Conservation (phyloP, 2,329 filamentous ascomycete species). For the Dryadomyces quercivorus region DNA sequence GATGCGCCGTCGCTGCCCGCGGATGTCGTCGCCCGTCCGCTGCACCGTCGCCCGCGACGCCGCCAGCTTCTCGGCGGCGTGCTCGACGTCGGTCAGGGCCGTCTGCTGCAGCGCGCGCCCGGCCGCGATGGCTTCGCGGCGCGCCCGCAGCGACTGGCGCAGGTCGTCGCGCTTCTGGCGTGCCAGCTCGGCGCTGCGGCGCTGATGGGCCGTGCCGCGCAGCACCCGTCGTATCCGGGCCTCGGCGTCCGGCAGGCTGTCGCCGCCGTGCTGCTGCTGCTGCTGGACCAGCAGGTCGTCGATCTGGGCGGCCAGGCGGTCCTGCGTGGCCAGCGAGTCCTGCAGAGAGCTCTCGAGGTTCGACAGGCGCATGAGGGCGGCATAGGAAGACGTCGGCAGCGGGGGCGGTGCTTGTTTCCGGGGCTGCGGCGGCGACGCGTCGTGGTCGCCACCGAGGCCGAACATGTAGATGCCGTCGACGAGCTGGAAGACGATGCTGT, state of each 20-base stretch:
- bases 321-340: constrained; percentile 69
- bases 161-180: constrained; percentile 56
- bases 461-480: constrained; percentile 71
- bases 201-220: constrained; percentile 49
- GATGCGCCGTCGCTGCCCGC: constrained; percentile 77
- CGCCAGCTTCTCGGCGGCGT: constrained; percentile 46
- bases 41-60: constrained; percentile 42
- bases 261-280: constrained; percentile 12
- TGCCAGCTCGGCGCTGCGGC: constrained; percentile 50
- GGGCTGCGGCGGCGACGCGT: not conserved
- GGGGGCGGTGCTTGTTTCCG: constrained; percentile 38
- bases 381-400: constrained; percentile 66
- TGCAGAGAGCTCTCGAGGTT: constrained; percentile 86
- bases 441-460: not conserved
- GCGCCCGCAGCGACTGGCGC: constrained; percentile 48
- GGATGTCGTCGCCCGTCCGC: constrained; percentile 52
- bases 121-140: constrained; percentile 54
- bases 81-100: constrained; percentile 47
- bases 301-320: constrained; percentile 67
- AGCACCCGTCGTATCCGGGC: constrained; percentile 35
- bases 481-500: constrained; percentile 77
- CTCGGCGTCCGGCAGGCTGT: constrained; percentile 34
- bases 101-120: constrained; percentile 48
- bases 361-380: constrained; percentile 73
- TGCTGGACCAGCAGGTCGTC: constrained; percentile 38